Evolutionary conservation across 78 protist genomes (phyloP).

Genomic region (Isochrysis galbana): DNA sequence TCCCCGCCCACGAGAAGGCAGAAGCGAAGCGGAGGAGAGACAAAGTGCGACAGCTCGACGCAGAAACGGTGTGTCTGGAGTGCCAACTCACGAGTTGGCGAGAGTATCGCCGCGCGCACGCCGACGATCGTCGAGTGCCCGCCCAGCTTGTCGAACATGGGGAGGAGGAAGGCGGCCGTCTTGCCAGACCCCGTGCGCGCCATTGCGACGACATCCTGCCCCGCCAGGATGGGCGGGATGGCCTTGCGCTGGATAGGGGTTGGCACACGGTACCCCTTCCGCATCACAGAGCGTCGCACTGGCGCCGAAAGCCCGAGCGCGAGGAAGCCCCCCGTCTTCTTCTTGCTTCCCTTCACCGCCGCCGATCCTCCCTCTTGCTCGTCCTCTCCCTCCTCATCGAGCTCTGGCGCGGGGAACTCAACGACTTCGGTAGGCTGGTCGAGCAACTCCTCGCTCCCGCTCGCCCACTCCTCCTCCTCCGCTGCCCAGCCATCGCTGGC

Average conservation of each 20-base stretch:
- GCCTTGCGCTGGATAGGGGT: slow-evolving; percentile 89
- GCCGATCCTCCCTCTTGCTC: too few relatives aligned
- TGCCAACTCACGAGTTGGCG: slow-evolving; percentile 99
- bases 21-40: slow-evolving; percentile 55
- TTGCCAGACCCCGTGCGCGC: slow-evolving; percentile 99
- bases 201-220: slow-evolving; percentile 95
- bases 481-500: too few relatives aligned
- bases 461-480: too few relatives aligned
- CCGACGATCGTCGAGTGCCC: slow-evolving; percentile 82
- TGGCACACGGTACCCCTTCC: slow-evolving; percentile 88
- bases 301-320: slow-evolving; percentile 46
- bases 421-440: too few relatives aligned
- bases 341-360: too few relatives aligned
- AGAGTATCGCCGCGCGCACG: slow-evolving; percentile 83
- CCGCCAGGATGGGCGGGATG: slow-evolving; percentile 82
- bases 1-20: slow-evolving; percentile 95
- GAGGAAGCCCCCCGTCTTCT: slow-evolving; percentile 71
- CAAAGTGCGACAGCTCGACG: slow-evolving; percentile 68
- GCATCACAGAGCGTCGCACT: slow-evolving; percentile 51
- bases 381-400: too few relatives aligned
- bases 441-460: too few relatives aligned
- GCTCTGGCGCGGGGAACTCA: too few relatives aligned
- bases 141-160: slow-evolving; percentile 53
- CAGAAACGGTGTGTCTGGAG: slow-evolving; percentile 84
- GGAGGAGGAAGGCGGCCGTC: slow-evolving; percentile 94